A percentile compares a stretch with the other conserved stretches of the same genome.
Evolutionary conservation across 352 stramenopile species (phyloP).

Genomic region (Globisporangium echinulatum): DNA sequence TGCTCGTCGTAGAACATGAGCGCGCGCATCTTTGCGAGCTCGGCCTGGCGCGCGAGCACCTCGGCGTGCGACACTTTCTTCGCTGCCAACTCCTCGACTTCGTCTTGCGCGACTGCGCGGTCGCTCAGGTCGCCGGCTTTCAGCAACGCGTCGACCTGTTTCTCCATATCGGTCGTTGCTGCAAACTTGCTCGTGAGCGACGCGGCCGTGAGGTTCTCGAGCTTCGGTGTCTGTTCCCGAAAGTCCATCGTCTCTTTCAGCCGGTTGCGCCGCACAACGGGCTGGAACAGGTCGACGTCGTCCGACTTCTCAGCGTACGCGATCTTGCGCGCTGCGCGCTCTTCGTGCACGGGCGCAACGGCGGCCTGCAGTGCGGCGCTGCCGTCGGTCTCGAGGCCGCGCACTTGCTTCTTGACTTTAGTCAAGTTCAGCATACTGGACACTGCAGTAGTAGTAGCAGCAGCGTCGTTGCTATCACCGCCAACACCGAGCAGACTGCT

Average conservation of each 20-base stretch:
- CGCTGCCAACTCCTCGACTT: conserved; percentile 63
- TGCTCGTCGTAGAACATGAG: conserved; percentile 99
- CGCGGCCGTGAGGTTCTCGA: conserved; percentile 79
- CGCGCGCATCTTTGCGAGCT: conserved; percentile 94
- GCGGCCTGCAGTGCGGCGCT: conserved; percentile 52
- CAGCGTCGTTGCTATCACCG: conserved; percentile 10
- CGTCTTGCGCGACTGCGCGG: conserved; percentile 51
- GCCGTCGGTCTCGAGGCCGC: conserved; percentile 56
- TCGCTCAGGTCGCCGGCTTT: conserved; percentile 55
- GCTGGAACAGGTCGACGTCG: conserved; percentile 86
- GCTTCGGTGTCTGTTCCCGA: conserved; percentile 78
- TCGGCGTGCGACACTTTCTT: conserved; percentile 76
- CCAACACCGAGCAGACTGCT: conserved; percentile 29
- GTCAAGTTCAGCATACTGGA: conserved; percentile 28
- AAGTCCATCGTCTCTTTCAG: conserved; percentile 94
- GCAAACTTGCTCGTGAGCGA: conserved; percentile 91
- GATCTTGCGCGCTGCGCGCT: conserved; percentile 85
- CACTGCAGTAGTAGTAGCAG: conserved; percentile 18
- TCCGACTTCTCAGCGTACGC: conserved; percentile 86
- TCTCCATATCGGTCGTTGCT: conserved; percentile 88
- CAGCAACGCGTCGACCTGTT: conserved; percentile 64
- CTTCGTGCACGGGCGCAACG: conserved; percentile 73
- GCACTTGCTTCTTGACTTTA: conserved; percentile 73
- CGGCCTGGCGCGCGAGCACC: conserved; percentile 78
- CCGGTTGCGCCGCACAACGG: conserved; percentile 88